phyloP scores from a whole-genome alignment of 1,139 yeast species.

The Debaryomyces coudertii region DNA sequence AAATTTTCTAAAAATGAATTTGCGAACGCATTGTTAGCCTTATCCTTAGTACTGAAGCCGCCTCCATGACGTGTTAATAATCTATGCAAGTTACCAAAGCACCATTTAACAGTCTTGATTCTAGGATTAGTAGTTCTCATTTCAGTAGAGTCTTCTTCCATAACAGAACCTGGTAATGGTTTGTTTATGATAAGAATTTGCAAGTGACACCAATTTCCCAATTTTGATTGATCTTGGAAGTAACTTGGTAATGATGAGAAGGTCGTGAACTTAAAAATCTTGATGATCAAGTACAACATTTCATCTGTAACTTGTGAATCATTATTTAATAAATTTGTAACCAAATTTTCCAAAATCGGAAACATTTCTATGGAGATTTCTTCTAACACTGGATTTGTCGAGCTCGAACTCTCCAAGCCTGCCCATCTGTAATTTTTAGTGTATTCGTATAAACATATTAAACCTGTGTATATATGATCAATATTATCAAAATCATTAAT shows the following conservation, averaged over 20 bases:
- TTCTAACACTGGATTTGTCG: conserved; percentile 48
- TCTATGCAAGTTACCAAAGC: conserved; percentile 67
- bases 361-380: conserved; percentile 51
- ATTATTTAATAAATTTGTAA: conserved; percentile 40
- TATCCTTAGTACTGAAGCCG: conserved; percentile 44
- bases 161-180: conserved; percentile 42
- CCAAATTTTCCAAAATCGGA: conserved; percentile 57
- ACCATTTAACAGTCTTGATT: conserved; percentile 71
- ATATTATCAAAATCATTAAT: conserved; percentile 43
- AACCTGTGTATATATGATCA: conserved; percentile 60
- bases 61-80: conserved; percentile 61
- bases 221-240: conserved; percentile 51
- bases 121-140: conserved; percentile 46
- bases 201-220: conserved; percentile 67
- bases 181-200: conserved; percentile 56
- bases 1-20: conserved; percentile 51
- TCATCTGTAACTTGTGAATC: conserved; percentile 49
- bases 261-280: conserved; percentile 66
- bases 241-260: conserved; percentile 60
- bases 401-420: conserved; percentile 48
- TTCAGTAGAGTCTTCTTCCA: conserved; percentile 41
- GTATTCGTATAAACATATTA: conserved; percentile 58
- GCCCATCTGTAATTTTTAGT: conserved; percentile 61
- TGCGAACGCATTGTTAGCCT: conserved; percentile 43
- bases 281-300: conserved; percentile 61